Base-by-base conservation (phyloP, 2,329 filamentous ascomycete genomes). In the Pleoardoris graminearum region DNA sequence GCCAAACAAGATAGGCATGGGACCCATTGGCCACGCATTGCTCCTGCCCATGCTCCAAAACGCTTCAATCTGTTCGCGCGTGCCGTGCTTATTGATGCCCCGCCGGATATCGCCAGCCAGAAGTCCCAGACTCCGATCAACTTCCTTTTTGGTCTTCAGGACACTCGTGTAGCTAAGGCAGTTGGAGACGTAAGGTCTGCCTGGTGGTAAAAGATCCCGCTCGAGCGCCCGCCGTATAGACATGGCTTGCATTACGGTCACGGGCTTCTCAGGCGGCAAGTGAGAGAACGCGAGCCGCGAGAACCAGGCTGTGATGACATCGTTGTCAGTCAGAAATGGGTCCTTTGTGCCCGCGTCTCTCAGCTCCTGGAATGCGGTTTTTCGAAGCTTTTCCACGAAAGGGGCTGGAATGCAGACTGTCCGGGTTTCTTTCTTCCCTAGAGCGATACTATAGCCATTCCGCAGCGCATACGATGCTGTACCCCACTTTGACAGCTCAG, bases 201-300 rank as follows among this genome's bases (percentile, higher is more conserved):
- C 42, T 23, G 42, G 42, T 3, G 42, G 42, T 6, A 45, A 25
- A 4, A 45, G 30, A 25, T 45, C 42, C 8, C 7, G 14, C 19
- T 35, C 29, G 5, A 45, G 29, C 4, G 42, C 42, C 11, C 29
- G 29, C 12, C 42, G 42, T n/a, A 45, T 35, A 10, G 42, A 45
- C 47, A 49, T 49, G 30, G 47, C 47, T 41, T 49, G 47, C 36
- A 49, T 42, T 5, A 49, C 42, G 16, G 47, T 49, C 3, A 41
- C 36, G 6, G 36, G 36, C 25, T 49, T 41, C 4, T 41, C 36
- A 4, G 47, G 37, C 7, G 25, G 36, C 16, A 49, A 17, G 14
- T 49, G 47, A 7, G 47, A 42, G 42, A 45, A 45, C 17, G 42
- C 42, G 3, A 45, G 29, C n/a, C 29, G 29, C 21, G 42, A 45